Evolutionary conservation across 2,329 filamentous ascomycete species (phyloP).

Genomic region (Diaporthe batatas): DNA sequence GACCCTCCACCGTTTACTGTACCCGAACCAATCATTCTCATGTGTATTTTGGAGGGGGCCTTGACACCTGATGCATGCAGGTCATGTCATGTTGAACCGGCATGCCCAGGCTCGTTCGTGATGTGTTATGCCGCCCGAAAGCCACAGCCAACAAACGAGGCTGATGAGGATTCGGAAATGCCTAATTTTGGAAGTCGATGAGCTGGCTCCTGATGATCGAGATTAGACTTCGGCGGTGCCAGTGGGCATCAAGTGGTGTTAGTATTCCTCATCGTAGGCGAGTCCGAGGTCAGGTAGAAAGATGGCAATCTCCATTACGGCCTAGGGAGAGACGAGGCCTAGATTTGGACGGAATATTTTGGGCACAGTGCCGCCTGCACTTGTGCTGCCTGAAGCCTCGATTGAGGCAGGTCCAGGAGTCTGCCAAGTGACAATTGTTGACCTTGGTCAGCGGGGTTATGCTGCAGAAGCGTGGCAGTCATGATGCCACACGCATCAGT

Average conservation of each 20-base stretch:
- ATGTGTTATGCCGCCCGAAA: slow-evolving; percentile 10
- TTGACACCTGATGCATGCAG: slow-evolving; percentile 30
- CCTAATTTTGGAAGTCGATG: slow-evolving; percentile 5
- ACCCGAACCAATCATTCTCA: slow-evolving; percentile 13
- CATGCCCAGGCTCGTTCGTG: background rate
- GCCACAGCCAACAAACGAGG: slow-evolving; percentile 3
- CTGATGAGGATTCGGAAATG: background rate
- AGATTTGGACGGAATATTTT: background rate
- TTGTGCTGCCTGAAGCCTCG: slow-evolving; percentile 1
- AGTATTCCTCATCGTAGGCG: background rate
- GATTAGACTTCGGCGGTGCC: slow-evolving; percentile 7
- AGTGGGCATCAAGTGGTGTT: background rate
- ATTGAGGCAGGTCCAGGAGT: background rate
- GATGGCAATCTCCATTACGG: background rate
- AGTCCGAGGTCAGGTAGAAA: slow-evolving; percentile 4
- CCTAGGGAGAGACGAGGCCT: background rate
- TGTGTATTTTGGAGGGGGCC: background rate
- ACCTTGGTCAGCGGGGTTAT: background rate
- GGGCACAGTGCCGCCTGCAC: background rate
- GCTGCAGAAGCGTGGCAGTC: background rate
- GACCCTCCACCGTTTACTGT: slow-evolving; percentile 34
- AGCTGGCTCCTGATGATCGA: slow-evolving; percentile 27
- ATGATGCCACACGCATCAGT: slow-evolving; percentile 8
- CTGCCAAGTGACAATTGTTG: slow-evolving; percentile 6
- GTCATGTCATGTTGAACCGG: slow-evolving; percentile 8